A percentile compares a stretch with the other conserved stretches of the same genome.
These are phyloP conservation scores for Paratinospora sagittata DNA, from an alignment of 164 flowering plant genomes.

Conservation along the genomic window DNA sequence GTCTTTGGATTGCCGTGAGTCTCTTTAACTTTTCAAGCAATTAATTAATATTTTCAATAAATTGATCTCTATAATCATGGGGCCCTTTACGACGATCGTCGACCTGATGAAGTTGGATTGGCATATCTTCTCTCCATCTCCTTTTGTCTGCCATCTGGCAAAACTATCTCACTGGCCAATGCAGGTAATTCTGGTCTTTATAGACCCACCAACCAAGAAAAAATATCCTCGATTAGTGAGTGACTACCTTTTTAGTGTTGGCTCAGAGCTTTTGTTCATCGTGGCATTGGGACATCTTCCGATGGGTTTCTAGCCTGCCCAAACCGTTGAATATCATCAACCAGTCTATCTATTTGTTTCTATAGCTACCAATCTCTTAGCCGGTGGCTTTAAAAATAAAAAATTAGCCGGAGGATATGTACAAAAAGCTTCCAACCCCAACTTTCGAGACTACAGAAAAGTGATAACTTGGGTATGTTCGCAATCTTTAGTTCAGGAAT, in stretches of 20 bases:
- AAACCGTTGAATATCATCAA: not conserved
- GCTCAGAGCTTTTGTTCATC: not conserved
- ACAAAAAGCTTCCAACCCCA: not conserved
- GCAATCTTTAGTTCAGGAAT: not conserved
- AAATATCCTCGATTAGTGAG: not conserved
- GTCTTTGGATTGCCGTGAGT: not conserved
- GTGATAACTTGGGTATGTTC: too few relatives aligned
- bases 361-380: not conserved
- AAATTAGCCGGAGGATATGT: too few relatives aligned
- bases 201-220: not conserved
- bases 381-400: too few relatives aligned
- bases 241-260: not conserved
- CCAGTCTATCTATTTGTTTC: too few relatives aligned
- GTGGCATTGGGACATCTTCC: not conserved
- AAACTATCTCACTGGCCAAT: not conserved
- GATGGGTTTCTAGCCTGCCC: not conserved
- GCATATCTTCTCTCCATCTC: not conserved
- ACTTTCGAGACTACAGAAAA: too few relatives aligned
- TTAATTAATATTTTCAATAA: not conserved
- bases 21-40: constrained; percentile 3
- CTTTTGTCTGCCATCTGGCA: not conserved
- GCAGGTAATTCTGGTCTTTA: not conserved
- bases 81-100: constrained; percentile 3
- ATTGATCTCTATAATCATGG: constrained; percentile 4
- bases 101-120: not conserved